A percentile compares a stretch with the other conserved stretches of the same genome.
phyloP scores from a whole-genome alignment of 371 early-diverging fungal species.

The Rhizopus arrhizus region DNA sequence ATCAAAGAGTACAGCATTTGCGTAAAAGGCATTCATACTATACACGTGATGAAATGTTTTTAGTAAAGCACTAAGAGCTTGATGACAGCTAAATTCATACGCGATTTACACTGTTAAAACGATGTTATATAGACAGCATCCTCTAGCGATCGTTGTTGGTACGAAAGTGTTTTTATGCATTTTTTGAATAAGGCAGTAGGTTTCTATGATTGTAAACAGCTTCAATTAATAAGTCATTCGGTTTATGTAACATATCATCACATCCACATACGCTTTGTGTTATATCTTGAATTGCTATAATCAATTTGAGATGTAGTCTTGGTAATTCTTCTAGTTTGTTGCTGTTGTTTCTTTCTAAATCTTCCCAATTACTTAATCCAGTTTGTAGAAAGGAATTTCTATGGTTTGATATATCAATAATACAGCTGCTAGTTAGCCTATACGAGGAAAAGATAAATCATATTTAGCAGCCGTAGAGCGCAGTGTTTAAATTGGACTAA shows the following conservation, averaged over 20 bases:
- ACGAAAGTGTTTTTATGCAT: neutral
- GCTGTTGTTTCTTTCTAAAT: neutral
- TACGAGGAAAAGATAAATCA: neutral
- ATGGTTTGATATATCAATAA: conserved; percentile 9
- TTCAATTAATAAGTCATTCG: too few species aligned
- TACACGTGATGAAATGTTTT: neutral
- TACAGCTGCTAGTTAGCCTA: neutral
- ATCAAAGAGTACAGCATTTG: neutral
- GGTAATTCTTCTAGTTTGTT: too few species aligned
- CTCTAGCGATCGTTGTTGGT: conserved; percentile 4
- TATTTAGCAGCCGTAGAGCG: too few species aligned
- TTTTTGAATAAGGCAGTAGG: neutral
- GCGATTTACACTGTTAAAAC: conserved; percentile 1
- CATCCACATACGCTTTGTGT: too few species aligned
- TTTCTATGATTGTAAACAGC: neutral
- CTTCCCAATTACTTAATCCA: neutral
- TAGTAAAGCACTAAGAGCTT: neutral
- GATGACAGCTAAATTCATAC: too few species aligned
- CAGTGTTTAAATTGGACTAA: too few species aligned
- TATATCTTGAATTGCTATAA: too few species aligned
- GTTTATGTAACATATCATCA: too few species aligned
- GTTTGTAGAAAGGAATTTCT: conserved; percentile 3
- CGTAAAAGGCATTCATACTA: conserved; percentile 9
- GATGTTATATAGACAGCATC: conserved; percentile 3
- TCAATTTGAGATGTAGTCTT: too few species aligned